These are phyloP conservation scores for Amanita muscaria DNA, from an alignment of 768 basidiomycete species.

Conservation along the genomic window DNA sequence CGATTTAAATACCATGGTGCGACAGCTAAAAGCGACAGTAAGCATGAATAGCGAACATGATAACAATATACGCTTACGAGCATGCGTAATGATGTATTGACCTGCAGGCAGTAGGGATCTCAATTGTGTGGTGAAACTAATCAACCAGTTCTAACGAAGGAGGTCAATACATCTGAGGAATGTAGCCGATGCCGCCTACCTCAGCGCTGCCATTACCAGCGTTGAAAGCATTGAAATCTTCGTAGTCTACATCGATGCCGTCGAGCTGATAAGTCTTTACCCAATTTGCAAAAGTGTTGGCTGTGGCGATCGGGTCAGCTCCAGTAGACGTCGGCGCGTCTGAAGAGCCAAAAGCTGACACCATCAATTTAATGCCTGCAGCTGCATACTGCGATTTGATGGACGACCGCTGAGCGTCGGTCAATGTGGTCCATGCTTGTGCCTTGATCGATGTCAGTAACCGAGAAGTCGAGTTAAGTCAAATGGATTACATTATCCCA, in stretches of 20 bases:
- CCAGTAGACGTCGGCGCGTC: slow-evolving; percentile 48
- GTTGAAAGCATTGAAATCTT: slow-evolving; percentile 57
- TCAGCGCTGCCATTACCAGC: slow-evolving; percentile 44
- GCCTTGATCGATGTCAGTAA: neutral
- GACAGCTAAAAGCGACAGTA: slow-evolving; percentile 26
- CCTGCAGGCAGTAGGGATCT: slow-evolving; percentile 39
- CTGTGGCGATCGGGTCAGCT: slow-evolving; percentile 51
- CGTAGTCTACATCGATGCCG: slow-evolving; percentile 72
- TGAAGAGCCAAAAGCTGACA: slow-evolving; percentile 53
- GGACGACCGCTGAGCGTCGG: slow-evolving; percentile 11
- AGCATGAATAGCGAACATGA: neutral
- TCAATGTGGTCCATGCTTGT: slow-evolving; percentile 2
- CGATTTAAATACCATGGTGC: slow-evolving; percentile 32
- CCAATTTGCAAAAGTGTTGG: slow-evolving; percentile 57
- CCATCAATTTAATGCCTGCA: slow-evolving; percentile 52
- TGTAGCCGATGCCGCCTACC: slow-evolving; percentile 16
- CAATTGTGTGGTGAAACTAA: slow-evolving; percentile 43
- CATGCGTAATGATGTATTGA: slow-evolving; percentile 45
- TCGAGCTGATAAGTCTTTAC: slow-evolving; percentile 57
- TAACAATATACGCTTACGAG: slow-evolving; percentile 28
- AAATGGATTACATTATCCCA: slow-evolving; percentile 38
- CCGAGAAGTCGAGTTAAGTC: neutral
- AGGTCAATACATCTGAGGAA: neutral
- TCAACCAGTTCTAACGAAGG: slow-evolving; percentile 35
- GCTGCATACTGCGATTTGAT: slow-evolving; percentile 45